phyloP scores from a whole-genome alignment of 2,329 filamentous ascomycete genomes.

The Scedosporium apiospermum region DNA sequence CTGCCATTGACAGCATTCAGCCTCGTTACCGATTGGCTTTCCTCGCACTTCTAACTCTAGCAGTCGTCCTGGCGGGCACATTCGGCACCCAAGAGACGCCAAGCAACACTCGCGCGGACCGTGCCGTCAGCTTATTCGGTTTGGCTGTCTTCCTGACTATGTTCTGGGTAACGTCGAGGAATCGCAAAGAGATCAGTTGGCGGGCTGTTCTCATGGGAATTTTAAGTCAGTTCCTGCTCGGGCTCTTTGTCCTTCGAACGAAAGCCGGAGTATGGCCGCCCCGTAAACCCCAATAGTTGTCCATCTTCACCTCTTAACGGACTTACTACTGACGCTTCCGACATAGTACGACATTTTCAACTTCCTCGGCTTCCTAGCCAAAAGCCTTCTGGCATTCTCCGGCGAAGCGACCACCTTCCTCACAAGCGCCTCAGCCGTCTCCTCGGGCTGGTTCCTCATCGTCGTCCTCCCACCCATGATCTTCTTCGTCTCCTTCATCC shows the following conservation, averaged over 20 bases:
- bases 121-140: background rate
- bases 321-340: background rate
- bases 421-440: slow-evolving; percentile 33
- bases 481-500: slow-evolving; percentile 68
- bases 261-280: background rate
- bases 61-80: background rate
- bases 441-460: slow-evolving; percentile 50
- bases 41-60: background rate
- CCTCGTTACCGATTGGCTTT: background rate
- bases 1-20: background rate
- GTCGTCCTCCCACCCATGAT: slow-evolving; percentile 62
- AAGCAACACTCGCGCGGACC: background rate
- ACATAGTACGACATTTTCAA: slow-evolving; percentile 56
- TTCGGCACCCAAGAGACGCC: background rate
- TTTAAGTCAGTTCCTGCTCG: background rate
- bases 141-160: background rate
- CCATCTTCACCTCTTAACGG: too few species aligned
- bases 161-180: background rate
- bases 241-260: background rate
- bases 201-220: background rate
- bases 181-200: background rate
- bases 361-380: slow-evolving; percentile 58
- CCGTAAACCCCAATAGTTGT: too few species aligned
- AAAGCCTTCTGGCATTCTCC: slow-evolving; percentile 55
- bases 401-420: slow-evolving; percentile 54